phyloP scores from a whole-genome alignment of 345 rosid genomes.

The Laguncularia racemosa region DNA sequence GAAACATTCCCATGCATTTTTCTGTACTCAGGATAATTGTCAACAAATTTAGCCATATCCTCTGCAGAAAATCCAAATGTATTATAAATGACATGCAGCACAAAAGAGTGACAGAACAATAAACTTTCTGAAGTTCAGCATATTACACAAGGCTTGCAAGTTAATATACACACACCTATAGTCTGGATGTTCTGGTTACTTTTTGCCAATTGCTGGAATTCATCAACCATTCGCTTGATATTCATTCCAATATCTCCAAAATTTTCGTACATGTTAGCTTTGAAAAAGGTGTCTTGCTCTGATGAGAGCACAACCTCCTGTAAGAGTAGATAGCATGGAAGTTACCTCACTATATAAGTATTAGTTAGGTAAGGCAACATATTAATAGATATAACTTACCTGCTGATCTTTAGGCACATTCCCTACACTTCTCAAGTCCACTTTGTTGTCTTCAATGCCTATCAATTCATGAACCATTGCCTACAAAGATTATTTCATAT shows the following conservation, averaged over 20 bases:
- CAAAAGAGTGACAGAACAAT: background rate
- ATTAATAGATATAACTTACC: conserved; percentile 23
- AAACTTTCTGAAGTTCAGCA: background rate
- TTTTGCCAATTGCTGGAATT: conserved; percentile 93
- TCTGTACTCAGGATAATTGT: conserved; percentile 87
- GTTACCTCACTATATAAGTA: no score
- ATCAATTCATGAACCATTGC: conserved; percentile 97
- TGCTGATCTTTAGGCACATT: conserved; percentile 79
- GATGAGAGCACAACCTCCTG: conserved; percentile 97
- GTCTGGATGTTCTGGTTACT: conserved; percentile 96
- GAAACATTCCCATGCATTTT: conserved; percentile 99
- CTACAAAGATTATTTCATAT: conserved; percentile 30
- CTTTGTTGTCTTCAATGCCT: conserved; percentile 90
- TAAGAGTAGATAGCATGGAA: conserved; percentile 13
- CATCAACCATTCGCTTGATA: conserved; percentile 95
- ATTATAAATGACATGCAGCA: background rate
- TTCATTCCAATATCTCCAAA: conserved; percentile 99
- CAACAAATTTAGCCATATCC: conserved; percentile 99
- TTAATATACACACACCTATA: conserved; percentile 49
- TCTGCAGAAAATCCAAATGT: conserved; percentile 40
- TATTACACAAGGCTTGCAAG: background rate
- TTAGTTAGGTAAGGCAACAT: background rate
- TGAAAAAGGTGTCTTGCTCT: conserved; percentile 88
- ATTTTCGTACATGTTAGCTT: conserved; percentile 84
- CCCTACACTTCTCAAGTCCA: conserved; percentile 64